These are phyloP conservation scores for Naganishia randhawae DNA, from an alignment of 768 basidiomycete species.

Conservation along the genomic window DNA sequence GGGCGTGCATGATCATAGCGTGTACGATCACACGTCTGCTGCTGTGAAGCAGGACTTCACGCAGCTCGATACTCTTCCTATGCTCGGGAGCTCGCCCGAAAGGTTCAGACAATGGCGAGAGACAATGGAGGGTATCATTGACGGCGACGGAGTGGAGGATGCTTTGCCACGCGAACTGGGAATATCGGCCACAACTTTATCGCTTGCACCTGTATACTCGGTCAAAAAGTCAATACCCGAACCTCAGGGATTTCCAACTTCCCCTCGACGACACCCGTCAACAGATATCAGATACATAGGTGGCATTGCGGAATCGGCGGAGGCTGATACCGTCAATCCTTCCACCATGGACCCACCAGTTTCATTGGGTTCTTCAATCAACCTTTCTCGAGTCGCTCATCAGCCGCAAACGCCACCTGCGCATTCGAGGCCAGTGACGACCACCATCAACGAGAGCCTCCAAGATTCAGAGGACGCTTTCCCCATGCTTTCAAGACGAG, in stretches of 20 bases:
- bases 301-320: background rate
- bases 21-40: background rate
- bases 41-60: background rate
- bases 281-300: background rate
- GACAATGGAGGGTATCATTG: constrained; percentile 42
- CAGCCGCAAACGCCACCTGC: background rate
- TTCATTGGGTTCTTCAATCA: background rate
- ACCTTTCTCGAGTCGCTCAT: background rate
- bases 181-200: constrained; percentile 34
- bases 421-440: background rate
- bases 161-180: constrained; percentile 43
- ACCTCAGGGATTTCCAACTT: background rate
- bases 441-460: background rate
- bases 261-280: background rate
- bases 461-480: background rate
- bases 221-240: background rate
- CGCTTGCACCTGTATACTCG: background rate
- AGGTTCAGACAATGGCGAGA: constrained; percentile 32
- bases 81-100: constrained; percentile 11
- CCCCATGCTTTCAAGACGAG: background rate
- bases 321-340: background rate
- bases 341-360: background rate
- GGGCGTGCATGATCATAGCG: background rate
- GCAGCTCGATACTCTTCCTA: constrained; percentile 5
- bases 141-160: constrained; percentile 38